Base-by-base conservation (phyloP, 306 rosid species). In the Elaeagnus macrophylla region DNA sequence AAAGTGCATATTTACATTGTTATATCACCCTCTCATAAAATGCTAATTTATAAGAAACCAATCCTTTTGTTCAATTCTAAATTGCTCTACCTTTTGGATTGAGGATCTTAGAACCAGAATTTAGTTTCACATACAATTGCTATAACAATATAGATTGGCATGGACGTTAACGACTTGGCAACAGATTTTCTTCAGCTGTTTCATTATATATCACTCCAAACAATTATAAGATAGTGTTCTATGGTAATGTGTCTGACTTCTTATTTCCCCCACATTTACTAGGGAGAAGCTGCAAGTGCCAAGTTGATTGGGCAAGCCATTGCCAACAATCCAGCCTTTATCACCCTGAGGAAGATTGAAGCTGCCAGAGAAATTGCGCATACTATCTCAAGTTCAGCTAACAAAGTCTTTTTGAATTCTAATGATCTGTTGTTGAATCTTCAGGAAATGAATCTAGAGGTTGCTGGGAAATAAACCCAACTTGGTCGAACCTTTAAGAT, bases 211-310 rank as follows among this genome's bases (percentile, higher is more conserved):
- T 45, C n/a, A 3, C 46, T 7, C 46, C 13, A 9, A 42, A 13
- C 5, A 19, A 19, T n/a, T n/a, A 17, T 39, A n/a, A 40, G 41
- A 9, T 38, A 50, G 13, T 17, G 39, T 9, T 19, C 61, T 9
- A 13, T 13, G 20, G 66, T 37, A 53, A 18, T 35, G 17, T 51
- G 13, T 37, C 60, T 51, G 36, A 35, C 15, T 11, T 55, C 51
- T 38, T 56, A 46, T 7, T 49, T 59, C 36, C 35, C 44, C 14
- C 63, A 48, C 63, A 37, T 16, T 69, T 40, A 57, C 52, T 77
- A 90, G 94, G 94, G 97, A 14, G 97, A 86, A 62, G 95, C 95
- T 43, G 77, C 59, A 43, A 83, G 94, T 83, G 97, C 91, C 25
- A 72, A 77, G 62, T 80, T 86, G 72, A 86, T 86, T 36, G 94